Conservation (phyloP, 129 eudicot species). For the Sambucus nigra region DNA sequence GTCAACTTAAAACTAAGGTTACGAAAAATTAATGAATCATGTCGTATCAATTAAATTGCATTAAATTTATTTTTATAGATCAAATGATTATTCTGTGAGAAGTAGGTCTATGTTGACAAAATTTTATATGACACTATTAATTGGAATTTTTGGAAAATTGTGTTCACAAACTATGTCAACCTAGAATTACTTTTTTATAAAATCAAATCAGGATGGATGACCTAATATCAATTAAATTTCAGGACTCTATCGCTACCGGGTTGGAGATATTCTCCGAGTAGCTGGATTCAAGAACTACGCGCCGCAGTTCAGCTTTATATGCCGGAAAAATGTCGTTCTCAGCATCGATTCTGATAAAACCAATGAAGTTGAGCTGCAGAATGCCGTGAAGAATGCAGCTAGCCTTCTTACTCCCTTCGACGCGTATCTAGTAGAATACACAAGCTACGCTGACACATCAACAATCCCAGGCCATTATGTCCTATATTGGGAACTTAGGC, state of each 20-base stretch:
- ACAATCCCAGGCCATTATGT: conserved; percentile 61
- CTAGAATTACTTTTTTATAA: too few relatives aligned
- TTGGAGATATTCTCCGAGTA: conserved; percentile 55
- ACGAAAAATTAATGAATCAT: too few relatives aligned
- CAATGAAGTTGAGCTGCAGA: conserved; percentile 49
- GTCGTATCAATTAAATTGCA: too few relatives aligned
- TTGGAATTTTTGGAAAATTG: too few relatives aligned
- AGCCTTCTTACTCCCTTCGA: conserved; percentile 24
- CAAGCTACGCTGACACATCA: conserved; percentile 47
- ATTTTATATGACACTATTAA: too few relatives aligned
- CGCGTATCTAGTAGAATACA: conserved; percentile 40
- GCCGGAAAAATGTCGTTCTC: conserved; percentile 44
- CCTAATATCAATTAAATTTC: neutral
- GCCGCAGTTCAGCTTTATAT: conserved; percentile 49
- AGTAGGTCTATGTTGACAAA: too few relatives aligned
- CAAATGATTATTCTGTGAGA: too few relatives aligned
- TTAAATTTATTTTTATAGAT: too few relatives aligned
- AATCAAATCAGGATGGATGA: too few relatives aligned
- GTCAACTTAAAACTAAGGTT: too few relatives aligned
- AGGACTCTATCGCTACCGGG: conserved; percentile 56
- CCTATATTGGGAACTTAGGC: conserved; percentile 44
- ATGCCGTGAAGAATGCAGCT: conserved; percentile 37
- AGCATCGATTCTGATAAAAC: conserved; percentile 58
- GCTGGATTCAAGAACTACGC: conserved; percentile 62
- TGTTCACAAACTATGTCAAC: too few relatives aligned